A percentile compares a stretch with the other conserved stretches of the same genome.
These are phyloP conservation scores for Arthrobotrys megalospora DNA, from an alignment of 2,329 filamentous ascomycete genomes.

Conservation along the genomic window DNA sequence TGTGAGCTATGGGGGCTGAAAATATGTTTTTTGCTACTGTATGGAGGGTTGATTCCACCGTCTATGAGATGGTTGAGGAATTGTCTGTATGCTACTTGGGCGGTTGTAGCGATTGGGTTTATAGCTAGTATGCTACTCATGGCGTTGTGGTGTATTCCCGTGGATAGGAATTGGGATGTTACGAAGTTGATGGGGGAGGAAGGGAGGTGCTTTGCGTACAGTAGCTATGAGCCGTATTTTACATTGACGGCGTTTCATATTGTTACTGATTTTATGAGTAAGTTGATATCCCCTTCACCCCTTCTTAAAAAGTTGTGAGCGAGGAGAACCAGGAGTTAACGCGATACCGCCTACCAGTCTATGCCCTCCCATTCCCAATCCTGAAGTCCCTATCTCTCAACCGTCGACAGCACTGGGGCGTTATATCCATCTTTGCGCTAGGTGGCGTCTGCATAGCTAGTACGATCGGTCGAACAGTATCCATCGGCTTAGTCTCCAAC, in stretches of 20 bases:
- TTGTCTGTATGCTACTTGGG: constrained; percentile 51
- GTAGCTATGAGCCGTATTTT: constrained; percentile 53
- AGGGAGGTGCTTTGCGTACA: constrained; percentile 54
- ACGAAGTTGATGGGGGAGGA: constrained; percentile 44
- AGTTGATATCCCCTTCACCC: constrained; percentile 1
- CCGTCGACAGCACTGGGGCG: constrained; percentile 52
- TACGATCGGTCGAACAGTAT: constrained; percentile 53
- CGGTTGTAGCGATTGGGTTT: constrained; percentile 42
- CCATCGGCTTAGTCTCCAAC: constrained; percentile 43
- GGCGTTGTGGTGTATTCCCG: constrained; percentile 51
- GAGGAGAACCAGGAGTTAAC: neutral
- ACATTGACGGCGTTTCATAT: constrained; percentile 53
- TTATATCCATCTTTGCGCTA: constrained; percentile 56
- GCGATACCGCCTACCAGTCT: constrained; percentile 21
- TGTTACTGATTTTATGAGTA: constrained; percentile 52
- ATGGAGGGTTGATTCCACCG: constrained; percentile 43
- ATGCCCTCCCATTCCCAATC: constrained; percentile 45
- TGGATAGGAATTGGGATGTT: constrained; percentile 51
- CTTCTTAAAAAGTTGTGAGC: neutral
- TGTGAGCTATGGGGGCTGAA: constrained; percentile 58
- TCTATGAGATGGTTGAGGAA: constrained; percentile 56
- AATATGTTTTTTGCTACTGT: constrained; percentile 48
- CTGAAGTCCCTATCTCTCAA: constrained; percentile 48
- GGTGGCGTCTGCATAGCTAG: constrained; percentile 54
- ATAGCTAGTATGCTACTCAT: constrained; percentile 51